These are phyloP conservation scores for Candida patagonica DNA, from an alignment of 805 yeast genomes.

Conservation along the genomic window DNA sequence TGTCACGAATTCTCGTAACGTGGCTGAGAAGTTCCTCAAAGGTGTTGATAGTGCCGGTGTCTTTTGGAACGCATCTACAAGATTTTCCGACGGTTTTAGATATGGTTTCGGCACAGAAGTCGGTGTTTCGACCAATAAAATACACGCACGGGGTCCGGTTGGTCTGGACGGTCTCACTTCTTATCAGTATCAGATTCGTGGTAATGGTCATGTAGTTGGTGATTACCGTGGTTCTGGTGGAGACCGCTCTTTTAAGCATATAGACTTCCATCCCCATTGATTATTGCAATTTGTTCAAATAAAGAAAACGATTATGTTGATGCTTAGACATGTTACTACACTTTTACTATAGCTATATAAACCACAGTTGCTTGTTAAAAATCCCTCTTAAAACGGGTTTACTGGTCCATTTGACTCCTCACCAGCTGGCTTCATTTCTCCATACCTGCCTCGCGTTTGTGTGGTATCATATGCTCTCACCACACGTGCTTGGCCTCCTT, in stretches of 20 bases:
- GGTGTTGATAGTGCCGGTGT: slow-evolving; percentile 94
- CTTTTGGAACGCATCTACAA: slow-evolving; percentile 93
- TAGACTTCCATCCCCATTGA: slow-evolving; percentile 12
- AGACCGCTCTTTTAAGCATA: slow-evolving; percentile 60
- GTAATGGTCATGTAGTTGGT: slow-evolving; percentile 86
- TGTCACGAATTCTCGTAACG: slow-evolving; percentile 60
- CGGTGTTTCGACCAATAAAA: slow-evolving; percentile 92
- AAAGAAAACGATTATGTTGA: no score
- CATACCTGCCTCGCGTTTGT: slow-evolving; percentile 65
- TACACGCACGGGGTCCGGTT: slow-evolving; percentile 98
- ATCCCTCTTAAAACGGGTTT: no score
- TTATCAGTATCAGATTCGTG: slow-evolving; percentile 88
- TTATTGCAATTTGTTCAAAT: no score
- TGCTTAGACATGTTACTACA: no score
- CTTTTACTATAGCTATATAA: no score
- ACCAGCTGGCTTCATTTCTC: slow-evolving; percentile 38
- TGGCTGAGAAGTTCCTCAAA: slow-evolving; percentile 69
- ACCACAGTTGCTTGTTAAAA: no score
- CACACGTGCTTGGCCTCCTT: slow-evolving; percentile 86
- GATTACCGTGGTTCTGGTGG: slow-evolving; percentile 96
- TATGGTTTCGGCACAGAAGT: slow-evolving; percentile 99
- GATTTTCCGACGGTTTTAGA: slow-evolving; percentile 98
- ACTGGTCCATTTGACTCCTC: not conserved
- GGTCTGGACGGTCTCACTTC: slow-evolving; percentile 95
- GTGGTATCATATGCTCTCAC: slow-evolving; percentile 95